Evolutionary conservation across 1,139 yeast genomes (phyloP).

Genomic region (Blastobotrys raffinosifermentans): DNA sequence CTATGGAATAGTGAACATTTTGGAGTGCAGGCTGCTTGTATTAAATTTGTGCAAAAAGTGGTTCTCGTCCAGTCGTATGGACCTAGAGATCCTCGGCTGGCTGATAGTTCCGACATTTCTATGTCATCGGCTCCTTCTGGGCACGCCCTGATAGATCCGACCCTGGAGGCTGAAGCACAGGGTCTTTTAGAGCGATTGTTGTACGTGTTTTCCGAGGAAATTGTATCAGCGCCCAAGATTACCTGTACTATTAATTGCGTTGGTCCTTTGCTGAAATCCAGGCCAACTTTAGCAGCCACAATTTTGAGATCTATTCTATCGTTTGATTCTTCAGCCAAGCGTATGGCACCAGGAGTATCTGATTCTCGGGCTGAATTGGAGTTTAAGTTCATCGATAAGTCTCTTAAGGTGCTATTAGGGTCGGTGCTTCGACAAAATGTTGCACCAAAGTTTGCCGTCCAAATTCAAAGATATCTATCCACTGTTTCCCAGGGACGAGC

Average conservation of each 20-base stretch:
- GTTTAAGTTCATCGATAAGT: constrained; percentile 34
- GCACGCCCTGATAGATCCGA: constrained; percentile 60
- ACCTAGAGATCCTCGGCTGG: constrained; percentile 32
- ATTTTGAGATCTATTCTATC: constrained; percentile 31
- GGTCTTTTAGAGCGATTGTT: constrained; percentile 63
- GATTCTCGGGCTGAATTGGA: constrained; percentile 26
- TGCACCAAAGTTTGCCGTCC: constrained; percentile 23
- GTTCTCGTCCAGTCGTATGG: constrained; percentile 64
- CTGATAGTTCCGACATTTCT: constrained; percentile 42
- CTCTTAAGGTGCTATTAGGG: constrained; percentile 31
- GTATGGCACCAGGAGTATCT: constrained; percentile 15
- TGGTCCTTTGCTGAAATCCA: constrained; percentile 29
- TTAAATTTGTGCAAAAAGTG: constrained; percentile 67
- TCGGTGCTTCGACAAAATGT: constrained; percentile 27
- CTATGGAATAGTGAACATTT: constrained; percentile 30
- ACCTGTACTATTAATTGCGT: constrained; percentile 33
- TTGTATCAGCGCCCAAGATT: constrained; percentile 26
- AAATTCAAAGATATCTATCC: constrained; percentile 30
- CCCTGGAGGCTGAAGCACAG: constrained; percentile 66
- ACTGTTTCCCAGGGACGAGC: constrained; percentile 29
- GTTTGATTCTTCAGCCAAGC: constrained; percentile 30
- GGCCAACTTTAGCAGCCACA: constrained; percentile 31
- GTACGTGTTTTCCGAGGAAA: constrained; percentile 48
- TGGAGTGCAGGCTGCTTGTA: constrained; percentile 54
- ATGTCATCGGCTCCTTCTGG: constrained; percentile 52